These are phyloP conservation scores for Phytophthora pini DNA, from an alignment of 352 stramenopile species.

Conservation along the genomic window DNA sequence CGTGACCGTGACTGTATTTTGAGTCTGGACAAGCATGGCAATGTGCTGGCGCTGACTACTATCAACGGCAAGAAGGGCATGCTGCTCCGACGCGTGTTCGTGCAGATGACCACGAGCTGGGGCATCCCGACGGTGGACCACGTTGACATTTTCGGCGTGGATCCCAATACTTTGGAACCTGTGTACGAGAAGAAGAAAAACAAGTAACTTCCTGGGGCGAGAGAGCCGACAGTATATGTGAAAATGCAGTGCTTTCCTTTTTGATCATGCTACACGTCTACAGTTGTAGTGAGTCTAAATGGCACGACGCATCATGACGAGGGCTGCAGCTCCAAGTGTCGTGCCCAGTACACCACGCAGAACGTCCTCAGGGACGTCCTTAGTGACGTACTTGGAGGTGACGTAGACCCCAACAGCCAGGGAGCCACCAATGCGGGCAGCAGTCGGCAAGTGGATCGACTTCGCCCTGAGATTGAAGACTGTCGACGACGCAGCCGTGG, in stretches of 20 bases:
- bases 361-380: constrained; percentile 76
- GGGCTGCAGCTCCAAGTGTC: constrained; percentile 69
- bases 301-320: constrained; percentile 83
- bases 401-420: constrained; percentile 70
- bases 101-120: constrained; percentile 87
- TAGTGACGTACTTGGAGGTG: constrained; percentile 87
- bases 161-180: constrained; percentile 58
- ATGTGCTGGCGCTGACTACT: constrained; percentile 68
- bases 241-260: constrained; percentile 31
- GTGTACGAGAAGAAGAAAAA: constrained; percentile 90
- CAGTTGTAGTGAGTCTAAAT: constrained; percentile 49
- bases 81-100: constrained; percentile 79
- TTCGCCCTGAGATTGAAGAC: constrained; percentile 84
- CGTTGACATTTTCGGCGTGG: constrained; percentile 83
- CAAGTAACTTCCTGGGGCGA: constrained; percentile 47
- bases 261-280: constrained; percentile 15
- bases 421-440: constrained; percentile 66
- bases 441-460: constrained; percentile 80
- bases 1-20: constrained; percentile 74
- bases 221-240: constrained; percentile 30
- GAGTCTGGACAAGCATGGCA: constrained; percentile 61
- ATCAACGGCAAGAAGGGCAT: constrained; percentile 72
- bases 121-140: constrained; percentile 84
- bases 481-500: constrained; percentile 79
- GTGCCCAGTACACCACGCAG: constrained; percentile 76